phyloP scores from a whole-genome alignment of 1,284 basidiomycete species.

The Pascua guehoae region DNA sequence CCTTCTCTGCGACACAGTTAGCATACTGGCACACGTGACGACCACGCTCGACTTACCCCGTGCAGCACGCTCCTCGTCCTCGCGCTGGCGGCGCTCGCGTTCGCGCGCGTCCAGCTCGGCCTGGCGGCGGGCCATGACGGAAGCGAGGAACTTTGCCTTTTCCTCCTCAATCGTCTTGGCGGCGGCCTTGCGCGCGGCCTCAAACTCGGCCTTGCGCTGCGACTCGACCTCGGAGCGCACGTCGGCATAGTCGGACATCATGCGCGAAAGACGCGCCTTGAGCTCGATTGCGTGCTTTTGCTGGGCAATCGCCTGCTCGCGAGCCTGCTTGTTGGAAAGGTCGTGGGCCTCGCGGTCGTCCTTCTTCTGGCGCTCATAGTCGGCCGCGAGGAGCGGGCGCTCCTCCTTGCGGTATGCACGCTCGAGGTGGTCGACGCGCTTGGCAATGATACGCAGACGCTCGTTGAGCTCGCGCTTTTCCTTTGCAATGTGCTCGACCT shows the following conservation, averaged over 20 bases:
- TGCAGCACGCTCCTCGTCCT: conserved; percentile 55
- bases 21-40: conserved; percentile 48
- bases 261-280: conserved; percentile 71
- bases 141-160: conserved; percentile 67
- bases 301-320: conserved; percentile 60
- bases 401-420: conserved; percentile 95
- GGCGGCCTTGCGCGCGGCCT: conserved; percentile 61
- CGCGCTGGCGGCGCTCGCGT: conserved; percentile 54
- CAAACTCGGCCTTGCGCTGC: conserved; percentile 69
- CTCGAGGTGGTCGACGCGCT: conserved; percentile 93
- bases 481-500: conserved; percentile 93
- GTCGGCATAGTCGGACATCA: conserved; percentile 70
- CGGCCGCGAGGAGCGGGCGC: conserved; percentile 74
- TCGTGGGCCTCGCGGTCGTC: conserved; percentile 71
- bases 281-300: conserved; percentile 70
- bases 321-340: conserved; percentile 59
- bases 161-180: conserved; percentile 75
- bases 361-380: conserved; percentile 83
- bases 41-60: not conserved
- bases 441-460: conserved; percentile 75
- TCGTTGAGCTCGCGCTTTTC: conserved; percentile 89
- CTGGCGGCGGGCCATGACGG: conserved; percentile 51
- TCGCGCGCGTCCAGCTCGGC: conserved; percentile 61
- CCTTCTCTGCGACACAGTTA: conserved; percentile 56
- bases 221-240: conserved; percentile 61